A percentile compares a stretch with the other conserved stretches of the same genome.
Evolutionary conservation across 2,329 filamentous ascomycete species (phyloP).

Genomic region (Hymenoscyphus fraxineus): DNA sequence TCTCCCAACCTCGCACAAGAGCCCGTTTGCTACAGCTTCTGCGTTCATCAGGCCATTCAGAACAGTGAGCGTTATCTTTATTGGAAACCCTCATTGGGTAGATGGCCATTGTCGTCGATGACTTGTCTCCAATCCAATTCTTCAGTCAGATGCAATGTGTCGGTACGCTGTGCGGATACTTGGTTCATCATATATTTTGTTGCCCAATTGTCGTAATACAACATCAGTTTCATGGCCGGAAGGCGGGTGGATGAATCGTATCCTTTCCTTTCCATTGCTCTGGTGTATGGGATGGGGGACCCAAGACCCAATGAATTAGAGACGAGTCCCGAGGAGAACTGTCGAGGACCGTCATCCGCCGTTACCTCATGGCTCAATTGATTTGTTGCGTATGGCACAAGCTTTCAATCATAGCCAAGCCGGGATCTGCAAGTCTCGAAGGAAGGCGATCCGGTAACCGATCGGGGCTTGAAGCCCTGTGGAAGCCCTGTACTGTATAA

Average conservation of each 20-base stretch:
- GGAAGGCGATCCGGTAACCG: background rate
- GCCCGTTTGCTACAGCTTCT: conserved; percentile 5
- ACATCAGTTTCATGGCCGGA: conserved; percentile 10
- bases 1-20: conserved; percentile 2
- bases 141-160: conserved; percentile 7
- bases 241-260: conserved; percentile 11
- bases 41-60: conserved; percentile 14
- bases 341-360: background rate
- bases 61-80: conserved; percentile 14
- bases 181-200: conserved; percentile 14
- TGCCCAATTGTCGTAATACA: conserved; percentile 22
- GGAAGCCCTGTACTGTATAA: conserved; percentile 11
- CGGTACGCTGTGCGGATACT: conserved; percentile 2
- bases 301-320: background rate
- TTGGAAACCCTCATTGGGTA: conserved; percentile 10
- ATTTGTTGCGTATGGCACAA: conserved; percentile 1
- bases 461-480: conserved; percentile 7
- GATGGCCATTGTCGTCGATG: conserved; percentile 8
- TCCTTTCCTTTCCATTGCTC: background rate
- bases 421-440: conserved; percentile 3
- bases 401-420: conserved; percentile 8
- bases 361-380: background rate
- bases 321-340: background rate
- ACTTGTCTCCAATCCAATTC: conserved; percentile 13
- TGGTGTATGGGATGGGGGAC: background rate